Conservation (phyloP, 768 basidiomycete genomes). For the Rhizopogon vesiculosus region DNA sequence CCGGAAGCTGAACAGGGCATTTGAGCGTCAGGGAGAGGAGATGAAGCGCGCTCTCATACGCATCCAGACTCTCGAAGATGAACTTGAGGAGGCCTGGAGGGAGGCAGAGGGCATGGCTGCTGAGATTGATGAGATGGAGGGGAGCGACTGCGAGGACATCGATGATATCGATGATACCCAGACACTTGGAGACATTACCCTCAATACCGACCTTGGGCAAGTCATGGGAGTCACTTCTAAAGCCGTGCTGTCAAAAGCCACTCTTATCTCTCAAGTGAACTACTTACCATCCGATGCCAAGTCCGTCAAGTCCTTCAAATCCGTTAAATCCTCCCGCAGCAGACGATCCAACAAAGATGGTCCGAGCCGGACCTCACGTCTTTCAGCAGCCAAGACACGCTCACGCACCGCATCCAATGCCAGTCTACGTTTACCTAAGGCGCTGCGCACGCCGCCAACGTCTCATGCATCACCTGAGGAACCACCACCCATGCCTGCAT, state of each 20-base stretch:
- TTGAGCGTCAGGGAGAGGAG: constrained; percentile 59
- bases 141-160: constrained; percentile 17
- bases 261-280: constrained; percentile 17
- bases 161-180: constrained; percentile 24
- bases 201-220: constrained; percentile 25
- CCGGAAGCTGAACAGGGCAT: constrained; percentile 75
- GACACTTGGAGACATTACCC: constrained; percentile 16
- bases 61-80: constrained; percentile 56
- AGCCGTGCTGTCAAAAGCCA: constrained; percentile 33
- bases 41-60: constrained; percentile 42
- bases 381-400: constrained; percentile 62
- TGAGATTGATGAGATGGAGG: constrained; percentile 65
- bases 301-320: constrained; percentile 22
- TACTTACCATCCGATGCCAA: constrained; percentile 12
- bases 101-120: constrained; percentile 69
- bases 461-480: constrained; percentile 27
- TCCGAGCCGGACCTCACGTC: constrained; percentile 33
- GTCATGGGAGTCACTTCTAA: constrained; percentile 33
- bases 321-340: constrained; percentile 15
- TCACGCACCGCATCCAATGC: constrained; percentile 61
- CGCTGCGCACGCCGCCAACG: constrained; percentile 26
- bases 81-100: constrained; percentile 78
- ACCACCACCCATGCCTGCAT: constrained; percentile 25
- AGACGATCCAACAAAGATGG: constrained; percentile 19
- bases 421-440: constrained; percentile 56